Percentiles rank a stretch among this genome's conserved stretches.
Conservation (phyloP, 2,329 filamentous ascomycete genomes). For the Bipolaris bicolor region DNA sequence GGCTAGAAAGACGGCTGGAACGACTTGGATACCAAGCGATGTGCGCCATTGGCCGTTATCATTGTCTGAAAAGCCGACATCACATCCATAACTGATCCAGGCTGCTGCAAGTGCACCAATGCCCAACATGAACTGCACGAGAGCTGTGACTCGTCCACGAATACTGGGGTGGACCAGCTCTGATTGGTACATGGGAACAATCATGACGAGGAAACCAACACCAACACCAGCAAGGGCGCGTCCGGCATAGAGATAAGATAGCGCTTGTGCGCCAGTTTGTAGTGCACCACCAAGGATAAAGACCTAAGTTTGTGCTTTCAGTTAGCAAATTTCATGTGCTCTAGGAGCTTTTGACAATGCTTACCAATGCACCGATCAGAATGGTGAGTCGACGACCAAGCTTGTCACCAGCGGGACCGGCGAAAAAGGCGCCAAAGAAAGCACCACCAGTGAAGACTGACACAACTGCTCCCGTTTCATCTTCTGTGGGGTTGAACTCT, state of each 20-base stretch:
- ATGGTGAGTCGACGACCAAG: slow-evolving; percentile 76
- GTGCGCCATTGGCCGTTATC: slow-evolving; percentile 66
- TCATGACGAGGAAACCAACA: slow-evolving; percentile 67
- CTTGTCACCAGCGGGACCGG: slow-evolving; percentile 67
- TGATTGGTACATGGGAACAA: slow-evolving; percentile 75
- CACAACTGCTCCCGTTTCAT: slow-evolving; percentile 70
- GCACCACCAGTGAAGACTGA: slow-evolving; percentile 79
- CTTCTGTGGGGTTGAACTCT: slow-evolving; percentile 49
- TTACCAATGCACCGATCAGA: slow-evolving; percentile 68
- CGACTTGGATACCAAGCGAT: slow-evolving; percentile 71
- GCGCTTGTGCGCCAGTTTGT: slow-evolving; percentile 69
- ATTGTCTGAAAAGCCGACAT: slow-evolving; percentile 56
- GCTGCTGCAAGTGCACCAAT: slow-evolving; percentile 74
- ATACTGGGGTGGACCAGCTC: slow-evolving; percentile 81
- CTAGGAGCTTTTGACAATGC: neutral
- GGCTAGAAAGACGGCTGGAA: slow-evolving; percentile 69
- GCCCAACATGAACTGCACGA: slow-evolving; percentile 85
- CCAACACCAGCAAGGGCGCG: slow-evolving; percentile 72
- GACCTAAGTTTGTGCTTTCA: neutral
- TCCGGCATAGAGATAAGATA: slow-evolving; percentile 71
- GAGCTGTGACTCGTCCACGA: slow-evolving; percentile 73
- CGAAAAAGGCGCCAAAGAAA: slow-evolving; percentile 71
- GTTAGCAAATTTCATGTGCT: neutral
- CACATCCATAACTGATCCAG: slow-evolving; percentile 74
- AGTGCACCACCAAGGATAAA: slow-evolving; percentile 75